phyloP scores from a whole-genome alignment of 306 rosid species.

The Cicer bijugum region DNA sequence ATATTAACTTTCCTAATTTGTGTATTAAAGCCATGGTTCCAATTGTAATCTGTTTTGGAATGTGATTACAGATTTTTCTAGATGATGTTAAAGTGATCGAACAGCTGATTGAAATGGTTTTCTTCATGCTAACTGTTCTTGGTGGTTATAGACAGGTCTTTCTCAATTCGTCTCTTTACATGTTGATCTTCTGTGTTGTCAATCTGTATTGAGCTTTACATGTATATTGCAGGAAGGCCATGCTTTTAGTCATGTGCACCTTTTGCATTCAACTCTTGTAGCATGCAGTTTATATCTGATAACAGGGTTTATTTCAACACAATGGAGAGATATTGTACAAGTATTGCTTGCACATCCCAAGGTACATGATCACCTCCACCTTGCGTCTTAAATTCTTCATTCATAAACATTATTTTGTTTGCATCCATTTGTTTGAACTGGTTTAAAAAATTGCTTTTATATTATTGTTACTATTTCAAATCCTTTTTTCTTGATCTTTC shows the following conservation, averaged over 20 bases:
- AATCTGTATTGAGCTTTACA: slow-evolving; percentile 47
- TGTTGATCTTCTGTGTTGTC: slow-evolving; percentile 40
- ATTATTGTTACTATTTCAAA: slow-evolving; percentile 9
- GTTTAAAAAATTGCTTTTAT: slow-evolving; percentile 22
- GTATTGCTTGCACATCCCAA: slow-evolving; percentile 93
- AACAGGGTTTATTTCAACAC: slow-evolving; percentile 71
- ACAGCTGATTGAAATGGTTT: slow-evolving; percentile 83
- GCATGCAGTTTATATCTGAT: slow-evolving; percentile 76
- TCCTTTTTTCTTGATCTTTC: neutral
- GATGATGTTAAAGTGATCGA: slow-evolving; percentile 81
- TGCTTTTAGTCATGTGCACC: slow-evolving; percentile 53
- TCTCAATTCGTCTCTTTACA: slow-evolving; percentile 42
- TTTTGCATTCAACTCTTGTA: slow-evolving; percentile 78
- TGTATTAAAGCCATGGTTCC: slow-evolving; percentile 41
- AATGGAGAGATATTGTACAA: slow-evolving; percentile 83
- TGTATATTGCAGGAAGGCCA: slow-evolving; percentile 67
- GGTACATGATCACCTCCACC: slow-evolving; percentile 52
- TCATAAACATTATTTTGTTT: slow-evolving; percentile 19
- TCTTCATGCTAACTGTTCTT: slow-evolving; percentile 72
- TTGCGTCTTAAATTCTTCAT: slow-evolving; percentile 30
- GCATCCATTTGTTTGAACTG: slow-evolving; percentile 36
- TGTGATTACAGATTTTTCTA: slow-evolving; percentile 71
- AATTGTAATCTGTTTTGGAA: slow-evolving; percentile 40
- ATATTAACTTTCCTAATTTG: slow-evolving; percentile 34
- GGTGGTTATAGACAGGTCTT: slow-evolving; percentile 78